Evolutionary conservation across 345 rosid genomes (phyloP).

Genomic region (Diplotaxis tenuifolia): DNA sequence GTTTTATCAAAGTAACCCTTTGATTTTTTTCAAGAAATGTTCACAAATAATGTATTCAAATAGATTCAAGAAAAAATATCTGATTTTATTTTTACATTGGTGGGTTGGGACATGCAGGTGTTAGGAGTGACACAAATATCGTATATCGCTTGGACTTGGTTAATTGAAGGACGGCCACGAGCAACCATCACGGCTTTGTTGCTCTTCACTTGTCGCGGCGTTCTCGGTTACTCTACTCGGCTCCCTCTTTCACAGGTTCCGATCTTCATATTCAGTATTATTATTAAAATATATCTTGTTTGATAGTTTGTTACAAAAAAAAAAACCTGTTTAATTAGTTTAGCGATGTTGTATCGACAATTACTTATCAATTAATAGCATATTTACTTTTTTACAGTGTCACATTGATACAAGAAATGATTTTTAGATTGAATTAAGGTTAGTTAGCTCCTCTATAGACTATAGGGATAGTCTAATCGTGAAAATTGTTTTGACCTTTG

Average conservation of each 20-base stretch:
- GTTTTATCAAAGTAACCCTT: no score
- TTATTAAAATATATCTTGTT: no score
- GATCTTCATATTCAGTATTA: not conserved
- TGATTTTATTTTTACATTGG: not conserved
- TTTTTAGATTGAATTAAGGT: not conserved
- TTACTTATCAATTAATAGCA: no score
- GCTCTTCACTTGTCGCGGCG: slow-evolving; percentile 97
- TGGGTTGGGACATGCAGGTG: slow-evolving; percentile 45
- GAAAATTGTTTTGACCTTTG: not conserved
- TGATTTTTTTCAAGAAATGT: no score
- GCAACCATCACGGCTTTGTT: slow-evolving; percentile 74
- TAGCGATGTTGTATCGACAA: no score
- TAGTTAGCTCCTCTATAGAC: not conserved
- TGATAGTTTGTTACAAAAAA: no score
- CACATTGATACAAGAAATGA: no score
- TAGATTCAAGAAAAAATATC: no score
- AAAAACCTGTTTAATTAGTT: no score
- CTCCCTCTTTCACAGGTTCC: slow-evolving; percentile 83
- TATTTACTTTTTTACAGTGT: no score
- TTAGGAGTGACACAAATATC: slow-evolving; percentile 79
- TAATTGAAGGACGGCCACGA: slow-evolving; percentile 73
- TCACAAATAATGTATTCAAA: no score
- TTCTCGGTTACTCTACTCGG: slow-evolving; percentile 89
- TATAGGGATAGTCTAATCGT: not conserved
- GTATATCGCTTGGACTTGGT: slow-evolving; percentile 77